Base-by-base conservation (phyloP, 2,329 filamentous ascomycete species). In the Penicillium freii region DNA sequence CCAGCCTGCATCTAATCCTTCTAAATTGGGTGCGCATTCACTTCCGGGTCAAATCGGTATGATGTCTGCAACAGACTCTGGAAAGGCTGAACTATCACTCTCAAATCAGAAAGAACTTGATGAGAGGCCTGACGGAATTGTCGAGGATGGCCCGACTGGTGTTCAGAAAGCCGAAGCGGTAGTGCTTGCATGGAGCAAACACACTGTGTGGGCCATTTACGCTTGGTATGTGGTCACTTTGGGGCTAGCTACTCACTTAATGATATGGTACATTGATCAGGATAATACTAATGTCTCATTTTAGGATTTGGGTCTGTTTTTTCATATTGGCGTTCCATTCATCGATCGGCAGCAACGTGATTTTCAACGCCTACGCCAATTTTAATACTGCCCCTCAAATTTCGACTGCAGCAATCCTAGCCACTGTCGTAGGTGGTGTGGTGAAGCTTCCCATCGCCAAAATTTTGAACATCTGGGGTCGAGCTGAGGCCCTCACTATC, bases 381-480 rank as follows among this genome's bases (percentile, higher is more conserved):
- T 87, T 82, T 63, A 56, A 73, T 19, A 72, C 25, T 75, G 85
- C 71, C 76, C 82, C 40, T 66, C 82, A 64, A 73, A 79, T 43
- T 71, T 80, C 10, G 13, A 80, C 82, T 5, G 82, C 82, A 13
- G 71, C 73, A 38, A 81, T 87, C 57, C 74, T 87, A 42, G 74
- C 82, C 17, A 80, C 71, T 54, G 74, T 86, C 33, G 80, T 87
- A 27, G 80, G 79, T 21, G 85, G 83, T 29, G 77, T 85, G 33
- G 75, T 81, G 49, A 84, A 84, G 66, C 77, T 88, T 23, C 81
- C 84, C 1, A 77, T 85, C 27, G 84, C 84, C 54, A 87, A 87
- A 68, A 74, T 84, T 4, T 75, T 87, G 47, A 83, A 87, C 69
- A 72, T 85, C 23, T 87, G 82, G 79, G 86, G 84, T 25, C 82